phyloP scores from a whole-genome alignment of 495 filamentous ascomycete genomes.

The Margaritispora aquatica region DNA sequence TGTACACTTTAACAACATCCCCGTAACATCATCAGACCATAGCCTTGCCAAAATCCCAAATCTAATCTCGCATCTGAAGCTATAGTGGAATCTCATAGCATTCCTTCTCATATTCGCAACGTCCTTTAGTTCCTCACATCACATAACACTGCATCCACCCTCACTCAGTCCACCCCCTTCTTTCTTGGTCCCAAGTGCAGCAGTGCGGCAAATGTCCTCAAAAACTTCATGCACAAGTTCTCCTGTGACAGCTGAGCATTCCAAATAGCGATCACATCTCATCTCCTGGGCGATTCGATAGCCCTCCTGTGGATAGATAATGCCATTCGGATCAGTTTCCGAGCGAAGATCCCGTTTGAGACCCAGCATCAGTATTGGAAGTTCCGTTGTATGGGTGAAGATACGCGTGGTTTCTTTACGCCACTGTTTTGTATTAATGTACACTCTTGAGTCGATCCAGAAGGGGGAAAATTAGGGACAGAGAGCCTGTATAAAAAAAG shows the following conservation, averaged over 20 bases:
- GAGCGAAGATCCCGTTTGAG: conserved; percentile 74
- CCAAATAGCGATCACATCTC: conserved; percentile 80
- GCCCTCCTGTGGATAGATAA: conserved; percentile 68
- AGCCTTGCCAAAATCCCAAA: too few species aligned
- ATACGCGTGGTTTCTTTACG: conserved; percentile 55
- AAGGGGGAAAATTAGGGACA: too few species aligned
- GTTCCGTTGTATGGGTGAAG: conserved; percentile 50
- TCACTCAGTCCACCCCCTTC: conserved; percentile 38
- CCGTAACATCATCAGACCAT: too few species aligned
- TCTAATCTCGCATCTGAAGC: too few species aligned
- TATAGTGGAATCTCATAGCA: too few species aligned
- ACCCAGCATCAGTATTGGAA: conserved; percentile 73
- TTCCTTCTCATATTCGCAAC: background rate
- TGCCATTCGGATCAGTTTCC: conserved; percentile 54
- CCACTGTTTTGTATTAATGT: too few species aligned
- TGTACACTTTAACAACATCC: too few species aligned
- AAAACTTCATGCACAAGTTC: conserved; percentile 67
- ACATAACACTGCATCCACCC: conserved; percentile 46
- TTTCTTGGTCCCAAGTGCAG: conserved; percentile 51
- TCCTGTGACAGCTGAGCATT: conserved; percentile 85
- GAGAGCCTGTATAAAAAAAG: background rate
- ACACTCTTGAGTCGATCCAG: too few species aligned
- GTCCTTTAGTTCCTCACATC: too few species aligned
- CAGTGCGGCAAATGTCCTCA: conserved; percentile 71
- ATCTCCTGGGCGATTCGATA: conserved; percentile 74